phyloP scores from a whole-genome alignment of 148 eudicot genomes.

The Pouteria glomerata region DNA sequence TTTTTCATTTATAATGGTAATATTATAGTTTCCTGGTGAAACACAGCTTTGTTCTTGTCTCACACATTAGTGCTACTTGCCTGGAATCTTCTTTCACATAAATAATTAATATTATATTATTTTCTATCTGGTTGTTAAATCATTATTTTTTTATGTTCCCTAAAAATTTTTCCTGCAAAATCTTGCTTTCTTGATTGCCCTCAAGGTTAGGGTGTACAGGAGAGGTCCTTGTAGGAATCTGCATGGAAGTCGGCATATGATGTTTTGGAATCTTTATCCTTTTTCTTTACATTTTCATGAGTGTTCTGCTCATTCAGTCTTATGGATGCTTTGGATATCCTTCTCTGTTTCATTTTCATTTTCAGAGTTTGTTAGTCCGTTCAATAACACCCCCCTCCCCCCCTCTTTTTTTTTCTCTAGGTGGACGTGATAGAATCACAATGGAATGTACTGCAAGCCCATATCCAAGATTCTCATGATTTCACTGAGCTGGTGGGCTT shows the following conservation, averaged over 20 bases:
- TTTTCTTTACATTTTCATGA: not conserved
- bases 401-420: constrained; percentile 40
- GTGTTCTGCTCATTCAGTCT: not conserved
- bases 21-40: too few species aligned
- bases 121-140: not conserved
- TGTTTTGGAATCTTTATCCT: not conserved
- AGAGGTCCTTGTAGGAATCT: not conserved
- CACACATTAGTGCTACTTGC: not conserved
- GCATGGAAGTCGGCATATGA: not conserved
- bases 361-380: not conserved
- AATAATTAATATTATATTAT: not conserved
- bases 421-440: constrained; percentile 99
- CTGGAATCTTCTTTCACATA: not conserved
- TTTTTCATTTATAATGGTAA: too few species aligned
- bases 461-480: constrained; percentile 85
- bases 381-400: constrained; percentile 6
- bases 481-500: constrained; percentile 89
- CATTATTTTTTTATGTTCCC: not conserved
- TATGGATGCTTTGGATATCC: too few species aligned
- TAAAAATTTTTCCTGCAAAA: not conserved
- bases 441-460: constrained; percentile 88
- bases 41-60: too few species aligned
- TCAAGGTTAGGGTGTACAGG: constrained; percentile 1
- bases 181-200: constrained; percentile 1
- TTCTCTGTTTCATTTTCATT: too few species aligned